Conservation (phyloP, 106 monocot species). For the Allium fistulosum region DNA sequence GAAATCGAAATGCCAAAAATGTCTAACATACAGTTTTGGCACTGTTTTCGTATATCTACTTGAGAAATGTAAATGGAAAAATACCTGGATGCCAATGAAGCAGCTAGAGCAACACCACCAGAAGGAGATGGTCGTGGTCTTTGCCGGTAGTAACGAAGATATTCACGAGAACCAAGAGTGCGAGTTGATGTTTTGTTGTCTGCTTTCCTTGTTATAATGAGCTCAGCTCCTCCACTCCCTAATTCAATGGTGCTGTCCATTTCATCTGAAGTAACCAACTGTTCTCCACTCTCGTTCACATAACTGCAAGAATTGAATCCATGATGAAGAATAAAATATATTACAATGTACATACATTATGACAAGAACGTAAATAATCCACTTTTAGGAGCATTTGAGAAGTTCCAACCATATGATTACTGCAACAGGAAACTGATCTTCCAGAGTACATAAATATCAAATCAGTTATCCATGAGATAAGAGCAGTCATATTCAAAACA, state of each 20-base stretch:
- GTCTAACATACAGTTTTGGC: too few species aligned
- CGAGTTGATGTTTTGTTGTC: slow-evolving; percentile 33
- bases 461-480: too few species aligned
- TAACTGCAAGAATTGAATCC: slow-evolving; percentile 31
- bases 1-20: too few species aligned
- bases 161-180: slow-evolving; percentile 80
- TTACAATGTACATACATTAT: not conserved
- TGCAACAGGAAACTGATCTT: too few species aligned
- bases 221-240: slow-evolving; percentile 73
- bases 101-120: slow-evolving; percentile 47
- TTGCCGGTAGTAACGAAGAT: slow-evolving; percentile 85
- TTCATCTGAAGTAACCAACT: slow-evolving; percentile 53
- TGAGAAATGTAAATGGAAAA: not conserved
- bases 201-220: slow-evolving; percentile 52
- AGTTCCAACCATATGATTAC: too few species aligned
- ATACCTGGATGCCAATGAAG: slow-evolving; percentile 84
- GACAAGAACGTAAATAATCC: too few species aligned
- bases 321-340: not conserved
- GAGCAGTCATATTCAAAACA: too few species aligned
- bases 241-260: slow-evolving; percentile 41
- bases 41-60: too few species aligned
- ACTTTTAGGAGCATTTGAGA: too few species aligned
- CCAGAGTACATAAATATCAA: too few species aligned
- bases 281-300: slow-evolving; percentile 60
- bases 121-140: slow-evolving; percentile 78